These are phyloP conservation scores for Thelephora aurantiotincta DNA, from an alignment of 768 basidiomycete species.

Conservation along the genomic window DNA sequence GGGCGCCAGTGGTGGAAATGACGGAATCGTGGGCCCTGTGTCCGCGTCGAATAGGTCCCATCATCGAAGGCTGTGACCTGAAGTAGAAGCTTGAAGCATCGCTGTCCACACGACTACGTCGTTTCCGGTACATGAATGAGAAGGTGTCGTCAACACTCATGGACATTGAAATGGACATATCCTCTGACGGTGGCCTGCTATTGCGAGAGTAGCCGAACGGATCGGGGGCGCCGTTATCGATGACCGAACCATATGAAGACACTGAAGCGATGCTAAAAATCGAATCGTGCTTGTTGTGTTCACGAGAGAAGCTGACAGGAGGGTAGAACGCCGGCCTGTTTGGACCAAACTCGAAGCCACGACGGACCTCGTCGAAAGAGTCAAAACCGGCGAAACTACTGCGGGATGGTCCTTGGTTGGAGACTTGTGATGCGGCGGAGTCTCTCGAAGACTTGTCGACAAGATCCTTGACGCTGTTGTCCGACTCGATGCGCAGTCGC, in stretches of 20 bases:
- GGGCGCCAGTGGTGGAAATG: slow-evolving; percentile 38
- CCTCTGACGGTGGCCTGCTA: slow-evolving; percentile 44
- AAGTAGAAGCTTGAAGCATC: slow-evolving; percentile 73
- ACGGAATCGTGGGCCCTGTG: slow-evolving; percentile 46
- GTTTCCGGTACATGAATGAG: slow-evolving; percentile 33
- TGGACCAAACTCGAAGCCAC: slow-evolving; percentile 61
- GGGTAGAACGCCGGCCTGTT: slow-evolving; percentile 56
- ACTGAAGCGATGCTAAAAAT: slow-evolving; percentile 64
- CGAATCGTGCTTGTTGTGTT: slow-evolving; percentile 41
- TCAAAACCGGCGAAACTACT: slow-evolving; percentile 58
- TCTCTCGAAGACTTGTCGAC: slow-evolving; percentile 16
- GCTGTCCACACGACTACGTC: slow-evolving; percentile 48
- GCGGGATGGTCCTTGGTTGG: slow-evolving; percentile 18
- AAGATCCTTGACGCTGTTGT: slow-evolving; percentile 25
- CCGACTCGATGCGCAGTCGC: slow-evolving; percentile 27
- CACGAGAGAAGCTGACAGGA: slow-evolving; percentile 20
- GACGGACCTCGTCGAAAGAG: slow-evolving; percentile 66
- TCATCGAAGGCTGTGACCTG: slow-evolving; percentile 21
- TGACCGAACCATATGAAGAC: slow-evolving; percentile 61
- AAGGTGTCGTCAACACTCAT: slow-evolving; percentile 58
- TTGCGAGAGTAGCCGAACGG: slow-evolving; percentile 56
- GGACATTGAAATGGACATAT: slow-evolving; percentile 41
- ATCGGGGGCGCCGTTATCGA: slow-evolving; percentile 47
- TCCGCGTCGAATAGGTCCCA: slow-evolving; percentile 25
- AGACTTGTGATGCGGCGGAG: slow-evolving; percentile 22